phyloP scores from a whole-genome alignment of 495 filamentous ascomycete species.

The Achaetomiella virescens region DNA sequence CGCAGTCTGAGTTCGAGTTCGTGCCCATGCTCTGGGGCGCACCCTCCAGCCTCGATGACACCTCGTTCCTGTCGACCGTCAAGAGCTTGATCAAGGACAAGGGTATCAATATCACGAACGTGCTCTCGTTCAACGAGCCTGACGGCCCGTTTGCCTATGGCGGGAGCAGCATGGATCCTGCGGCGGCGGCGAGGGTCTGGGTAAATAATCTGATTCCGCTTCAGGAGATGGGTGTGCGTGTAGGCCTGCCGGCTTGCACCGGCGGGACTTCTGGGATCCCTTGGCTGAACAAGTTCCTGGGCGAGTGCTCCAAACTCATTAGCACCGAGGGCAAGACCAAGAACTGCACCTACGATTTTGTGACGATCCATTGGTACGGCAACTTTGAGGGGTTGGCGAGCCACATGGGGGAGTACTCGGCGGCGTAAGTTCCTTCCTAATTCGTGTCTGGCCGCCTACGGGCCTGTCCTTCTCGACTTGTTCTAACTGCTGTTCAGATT shows the following conservation, averaged over 20 bases:
- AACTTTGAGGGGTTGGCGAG: slow-evolving; percentile 66
- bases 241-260: slow-evolving; percentile 56
- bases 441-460: neutral
- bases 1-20: slow-evolving; percentile 54
- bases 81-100: slow-evolving; percentile 39
- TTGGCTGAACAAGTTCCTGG: slow-evolving; percentile 61
- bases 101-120: slow-evolving; percentile 55
- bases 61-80: slow-evolving; percentile 51
- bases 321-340: slow-evolving; percentile 28
- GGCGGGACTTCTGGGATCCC: slow-evolving; percentile 48
- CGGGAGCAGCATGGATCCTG: slow-evolving; percentile 52
- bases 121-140: slow-evolving; percentile 72
- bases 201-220: slow-evolving; percentile 61
- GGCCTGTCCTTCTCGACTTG: neutral
- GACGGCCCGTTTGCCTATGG: slow-evolving; percentile 49
- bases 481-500: slow-evolving; percentile 33
- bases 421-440: slow-evolving; percentile 31
- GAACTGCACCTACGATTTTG: slow-evolving; percentile 64
- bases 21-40: slow-evolving; percentile 78
- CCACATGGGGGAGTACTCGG: slow-evolving; percentile 57
- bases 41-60: slow-evolving; percentile 37
- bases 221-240: slow-evolving; percentile 46
- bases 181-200: slow-evolving; percentile 58
- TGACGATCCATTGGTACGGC: slow-evolving; percentile 73
- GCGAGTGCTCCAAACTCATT: slow-evolving; percentile 41